Evolutionary conservation across 495 filamentous ascomycete species (phyloP), one percentile per base, ranked within the genome.

Genomic region (Entonaema liquescens): DNA sequence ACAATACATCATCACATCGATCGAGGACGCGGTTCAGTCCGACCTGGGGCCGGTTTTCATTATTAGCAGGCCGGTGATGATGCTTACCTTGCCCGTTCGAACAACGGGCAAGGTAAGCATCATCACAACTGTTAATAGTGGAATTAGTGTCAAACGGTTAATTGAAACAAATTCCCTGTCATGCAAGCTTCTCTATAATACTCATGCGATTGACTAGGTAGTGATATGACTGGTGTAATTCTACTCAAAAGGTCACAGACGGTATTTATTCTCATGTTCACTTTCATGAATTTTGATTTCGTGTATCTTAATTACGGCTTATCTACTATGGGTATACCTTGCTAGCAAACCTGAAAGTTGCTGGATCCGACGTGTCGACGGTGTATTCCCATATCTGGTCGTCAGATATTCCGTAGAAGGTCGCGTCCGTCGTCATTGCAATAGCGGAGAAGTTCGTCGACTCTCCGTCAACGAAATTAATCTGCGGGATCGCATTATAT

Each of bases 381-480:
- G 65, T 57, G n/a, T 68, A 73, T 33, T 73, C 70, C 70, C 65
- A 73, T 11, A 73, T 53, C 62, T 73, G 65, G 13, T 65, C 70
- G 21, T 73, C 70, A 3, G 70, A 25, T 62, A 73, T 66, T n/a
- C 70, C 65, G 31, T 73, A 73, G 28, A 73, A 69, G 61, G 65
- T 66, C 11, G 70, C 65, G 36, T 73, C 70, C 26, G 53, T 61
- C 52, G 70, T 73, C 65, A 65, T 73, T 21, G 70, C 70, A 15
- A 73, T 69, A 26, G 70, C 70, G 0, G 65, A 73, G 52, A 73
- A 73, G 25, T 66, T 69, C 50, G 70, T 73, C 31, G 65, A 59
- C 58, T 73, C 33, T 12, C 61, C 70, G 40, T 62, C 49, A 50
- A 33, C 50, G 35, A 73, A 66, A 23, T 38, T 66, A 17, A 73